Percentiles rank a stretch among this genome's conserved stretches.
Evolutionary conservation across 2,329 filamentous ascomycete species (phyloP).

Genomic region (Talaromyces sp.): DNA sequence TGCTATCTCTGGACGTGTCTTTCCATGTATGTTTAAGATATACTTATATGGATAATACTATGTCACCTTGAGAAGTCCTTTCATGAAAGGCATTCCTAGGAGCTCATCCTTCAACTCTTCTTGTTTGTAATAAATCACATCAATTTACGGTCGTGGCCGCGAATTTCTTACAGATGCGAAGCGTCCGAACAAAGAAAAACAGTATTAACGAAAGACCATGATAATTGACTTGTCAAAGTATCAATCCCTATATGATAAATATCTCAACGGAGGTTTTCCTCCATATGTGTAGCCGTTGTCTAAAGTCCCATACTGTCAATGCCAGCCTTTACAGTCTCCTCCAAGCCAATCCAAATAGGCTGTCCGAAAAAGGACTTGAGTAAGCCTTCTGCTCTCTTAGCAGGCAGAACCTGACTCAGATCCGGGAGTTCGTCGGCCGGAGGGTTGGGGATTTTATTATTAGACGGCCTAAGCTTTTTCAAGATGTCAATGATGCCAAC

Average conservation of each 20-base stretch:
- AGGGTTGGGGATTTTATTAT: constrained; percentile 29
- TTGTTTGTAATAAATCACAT: no score
- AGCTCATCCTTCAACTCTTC: no score
- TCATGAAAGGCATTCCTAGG: no score
- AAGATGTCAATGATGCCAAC: constrained; percentile 42
- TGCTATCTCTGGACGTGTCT: no score
- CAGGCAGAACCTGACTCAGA: constrained; percentile 24
- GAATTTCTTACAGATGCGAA: neutral
- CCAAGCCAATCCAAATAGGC: constrained; percentile 28
- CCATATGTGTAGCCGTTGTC: no score
- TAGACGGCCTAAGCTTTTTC: constrained; percentile 39
- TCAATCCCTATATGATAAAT: neutral
- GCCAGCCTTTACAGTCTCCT: constrained; percentile 20
- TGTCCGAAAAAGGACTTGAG: constrained; percentile 28
- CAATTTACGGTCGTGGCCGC: neutral
- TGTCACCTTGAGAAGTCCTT: no score
- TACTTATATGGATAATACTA: no score
- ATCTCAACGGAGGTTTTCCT: neutral
- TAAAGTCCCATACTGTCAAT: constrained; percentile 10
- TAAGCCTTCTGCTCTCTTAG: constrained; percentile 27
- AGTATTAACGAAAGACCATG: neutral
- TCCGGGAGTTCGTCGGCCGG: constrained; percentile 25
- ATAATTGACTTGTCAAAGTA: neutral
- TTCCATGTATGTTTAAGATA: no score
- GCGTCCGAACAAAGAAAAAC: neutral